phyloP scores from a whole-genome alignment of 768 basidiomycete species.

The Mycena leptocephala region DNA sequence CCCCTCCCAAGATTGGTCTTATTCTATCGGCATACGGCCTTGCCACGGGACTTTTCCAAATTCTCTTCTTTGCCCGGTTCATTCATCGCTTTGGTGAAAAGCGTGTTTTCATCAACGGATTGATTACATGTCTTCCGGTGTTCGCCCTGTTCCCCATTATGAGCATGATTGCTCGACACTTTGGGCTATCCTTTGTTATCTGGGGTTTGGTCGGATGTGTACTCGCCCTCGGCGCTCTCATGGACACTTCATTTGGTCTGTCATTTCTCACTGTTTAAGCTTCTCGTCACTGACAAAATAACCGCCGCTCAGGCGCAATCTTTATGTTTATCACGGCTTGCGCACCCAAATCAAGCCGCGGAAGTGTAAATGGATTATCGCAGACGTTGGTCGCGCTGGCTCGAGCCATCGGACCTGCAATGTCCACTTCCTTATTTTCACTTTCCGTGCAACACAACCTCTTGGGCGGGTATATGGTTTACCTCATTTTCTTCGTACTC shows the following conservation, averaged over 20 bases:
- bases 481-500: conserved; percentile 53
- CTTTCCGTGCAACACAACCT: conserved; percentile 62
- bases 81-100: conserved; percentile 78
- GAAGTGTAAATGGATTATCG: conserved; percentile 67
- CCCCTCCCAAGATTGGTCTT: conserved; percentile 76
- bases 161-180: conserved; percentile 65
- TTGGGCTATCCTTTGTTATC: conserved; percentile 63
- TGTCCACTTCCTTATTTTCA: conserved; percentile 69
- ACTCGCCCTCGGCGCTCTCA: conserved; percentile 58
- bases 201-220: conserved; percentile 69
- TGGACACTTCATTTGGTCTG: conserved; percentile 75
- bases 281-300: neutral
- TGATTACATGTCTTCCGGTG: conserved; percentile 66
- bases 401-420: conserved; percentile 65
- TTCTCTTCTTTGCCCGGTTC: conserved; percentile 76
- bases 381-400: conserved; percentile 62
- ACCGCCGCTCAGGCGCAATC: conserved; percentile 55
- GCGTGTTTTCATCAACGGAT: conserved; percentile 67
- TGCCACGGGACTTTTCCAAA: conserved; percentile 75
- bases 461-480: conserved; percentile 56
- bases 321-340: conserved; percentile 69
- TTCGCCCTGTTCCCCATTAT: conserved; percentile 75
- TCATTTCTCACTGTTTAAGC: neutral
- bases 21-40: conserved; percentile 76
- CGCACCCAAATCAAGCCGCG: conserved; percentile 65